phyloP scores from a whole-genome alignment of 2,329 filamentous ascomycete genomes.

The Cylindrodendrum hubeiense region DNA sequence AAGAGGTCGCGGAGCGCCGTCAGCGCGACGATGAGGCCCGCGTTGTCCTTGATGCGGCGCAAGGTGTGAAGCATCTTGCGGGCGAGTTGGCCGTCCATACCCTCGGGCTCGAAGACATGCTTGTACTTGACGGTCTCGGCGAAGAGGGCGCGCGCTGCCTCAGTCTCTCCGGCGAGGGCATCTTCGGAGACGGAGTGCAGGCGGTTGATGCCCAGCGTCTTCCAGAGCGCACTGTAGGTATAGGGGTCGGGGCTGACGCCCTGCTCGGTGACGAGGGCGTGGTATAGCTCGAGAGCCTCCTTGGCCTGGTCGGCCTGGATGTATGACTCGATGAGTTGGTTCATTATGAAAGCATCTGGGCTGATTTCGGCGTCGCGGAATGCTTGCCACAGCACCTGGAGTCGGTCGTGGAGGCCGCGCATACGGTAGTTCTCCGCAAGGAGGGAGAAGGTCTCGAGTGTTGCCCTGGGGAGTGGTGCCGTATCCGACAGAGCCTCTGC shows the following conservation, averaged over 20 bases:
- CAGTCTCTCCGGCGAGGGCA: slow-evolving; percentile 46
- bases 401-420: slow-evolving; percentile 67
- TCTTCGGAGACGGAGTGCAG: slow-evolving; percentile 51
- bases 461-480: slow-evolving; percentile 68
- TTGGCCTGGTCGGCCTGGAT: slow-evolving; percentile 69
- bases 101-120: slow-evolving; percentile 57
- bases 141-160: slow-evolving; percentile 58
- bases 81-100: slow-evolving; percentile 61
- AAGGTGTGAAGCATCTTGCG: slow-evolving; percentile 65
- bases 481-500: not conserved
- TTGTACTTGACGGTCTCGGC: slow-evolving; percentile 62
- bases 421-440: slow-evolving; percentile 79
- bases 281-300: slow-evolving; percentile 68
- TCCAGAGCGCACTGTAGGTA: slow-evolving; percentile 78
- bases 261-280: slow-evolving; percentile 61
- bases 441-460: slow-evolving; percentile 82
- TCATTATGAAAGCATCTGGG: slow-evolving; percentile 82
- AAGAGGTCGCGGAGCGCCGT: slow-evolving; percentile 58
- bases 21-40: slow-evolving; percentile 61
- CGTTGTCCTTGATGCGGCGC: slow-evolving; percentile 58
- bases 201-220: slow-evolving; percentile 65
- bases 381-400: slow-evolving; percentile 72
- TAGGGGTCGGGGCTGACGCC: slow-evolving; percentile 72
- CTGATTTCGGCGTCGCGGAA: slow-evolving; percentile 73
- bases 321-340: slow-evolving; percentile 78